These are phyloP conservation scores for Fraxinus ornus DNA, from an alignment of 305 asterid genomes.

Conservation along the genomic window DNA sequence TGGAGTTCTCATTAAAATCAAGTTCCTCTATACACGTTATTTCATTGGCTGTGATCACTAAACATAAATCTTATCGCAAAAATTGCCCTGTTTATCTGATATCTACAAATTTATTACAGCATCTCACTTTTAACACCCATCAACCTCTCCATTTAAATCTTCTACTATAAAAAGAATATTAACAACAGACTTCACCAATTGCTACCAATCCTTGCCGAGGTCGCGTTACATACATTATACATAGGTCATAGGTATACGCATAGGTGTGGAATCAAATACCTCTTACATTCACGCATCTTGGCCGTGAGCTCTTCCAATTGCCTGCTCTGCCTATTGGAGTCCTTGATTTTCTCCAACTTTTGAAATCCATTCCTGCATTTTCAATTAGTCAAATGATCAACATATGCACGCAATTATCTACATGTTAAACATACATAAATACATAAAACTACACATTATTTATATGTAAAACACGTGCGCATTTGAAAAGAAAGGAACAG, in stretches of 20 bases:
- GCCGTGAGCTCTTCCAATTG: constrained; percentile 95
- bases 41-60: neutral
- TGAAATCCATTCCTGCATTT: constrained; percentile 87
- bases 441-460: neutral
- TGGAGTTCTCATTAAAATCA: neutral
- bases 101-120: neutral
- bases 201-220: neutral
- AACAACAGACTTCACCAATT: constrained; percentile 12
- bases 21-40: neutral
- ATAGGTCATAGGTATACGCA: neutral
- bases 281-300: constrained; percentile 96
- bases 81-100: neutral
- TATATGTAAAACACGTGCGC: constrained; percentile 2
- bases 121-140: neutral
- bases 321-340: constrained; percentile 79
- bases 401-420: neutral
- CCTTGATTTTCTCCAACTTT: constrained; percentile 92
- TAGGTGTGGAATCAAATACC: constrained; percentile 43
- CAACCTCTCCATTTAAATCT: neutral
- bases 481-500: neutral
- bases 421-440: neutral
- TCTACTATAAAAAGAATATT: constrained; percentile 4
- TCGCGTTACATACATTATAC: neutral
- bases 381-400: constrained; percentile 18
- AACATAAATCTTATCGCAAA: neutral